Evolutionary conservation across 148 eudicot species (phyloP), one percentile per base, ranked within the genome.

Genomic region (Fagopyrum homotropicum): DNA sequence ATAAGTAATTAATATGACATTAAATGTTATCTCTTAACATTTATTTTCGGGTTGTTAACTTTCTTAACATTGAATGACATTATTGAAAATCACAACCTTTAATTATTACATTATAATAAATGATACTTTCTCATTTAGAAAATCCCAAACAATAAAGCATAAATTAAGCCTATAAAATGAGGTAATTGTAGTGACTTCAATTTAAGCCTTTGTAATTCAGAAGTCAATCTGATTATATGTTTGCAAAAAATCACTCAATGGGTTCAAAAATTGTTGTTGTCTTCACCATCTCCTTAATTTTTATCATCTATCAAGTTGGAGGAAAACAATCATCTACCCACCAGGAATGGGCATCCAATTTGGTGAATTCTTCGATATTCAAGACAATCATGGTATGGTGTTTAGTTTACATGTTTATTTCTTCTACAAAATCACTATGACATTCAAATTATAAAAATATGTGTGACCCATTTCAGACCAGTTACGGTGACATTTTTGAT

Each of bases 401-500:
- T 16, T 63, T 29, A 16, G 5, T 63, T 4, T 63, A 9, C 35
- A 30, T 30, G 29, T 63, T 22, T 66, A 17, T 17, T n/a, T 16
- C 7, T 17, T 56, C 60, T 57, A 15, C 5, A 4, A 19, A 8
- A 3, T n/a, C 60, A n/a, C 60, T 55, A 17, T 55, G 19, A 17
- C 15, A 26, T 61, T 61, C 43, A 26, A 43, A 49, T 10, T 43
- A 22, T 7, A 40, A 15, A 30, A 9, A 35, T 40, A 14, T 12
- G 9, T 6, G 5, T 43, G 6, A 11, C 6, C 14, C 15, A 35
- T 66, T 40, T 2, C 71, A 66, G 71, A 66, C 71, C 6, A 43
- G 43, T 45, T 66, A 66, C 15, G 71, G 71, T 15, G 71, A 66
- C 46, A 66, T 66, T 66, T 35, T 66, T 19, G 71, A 66, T 40